Evolutionary conservation across 805 yeast species (phyloP).

Genomic region (Wickerhamomyces kurtzmanii): DNA sequence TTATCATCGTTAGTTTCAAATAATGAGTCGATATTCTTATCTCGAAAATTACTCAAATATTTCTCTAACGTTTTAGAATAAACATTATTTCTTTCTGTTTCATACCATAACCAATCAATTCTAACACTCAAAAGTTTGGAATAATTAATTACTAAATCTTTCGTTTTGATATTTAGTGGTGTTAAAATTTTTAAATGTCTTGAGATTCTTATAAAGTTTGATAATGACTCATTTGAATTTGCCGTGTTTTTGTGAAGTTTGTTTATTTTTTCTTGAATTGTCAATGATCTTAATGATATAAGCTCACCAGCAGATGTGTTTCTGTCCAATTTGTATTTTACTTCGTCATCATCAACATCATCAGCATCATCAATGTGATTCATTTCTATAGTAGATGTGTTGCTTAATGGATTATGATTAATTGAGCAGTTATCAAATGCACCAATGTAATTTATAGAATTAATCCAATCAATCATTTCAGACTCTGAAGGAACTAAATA

Average conservation of each 20-base stretch:
- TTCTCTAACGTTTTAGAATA: slow-evolving; percentile 26
- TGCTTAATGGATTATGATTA: slow-evolving; percentile 7
- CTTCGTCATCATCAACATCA: slow-evolving; percentile 15
- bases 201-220: slow-evolving; percentile 23
- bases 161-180: slow-evolving; percentile 45
- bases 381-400: neutral
- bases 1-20: too few relatives aligned
- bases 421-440: slow-evolving; percentile 30
- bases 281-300: slow-evolving; percentile 14
- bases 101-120: slow-evolving; percentile 49
- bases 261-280: slow-evolving; percentile 21
- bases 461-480: slow-evolving; percentile 53
- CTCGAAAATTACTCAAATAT: too few relatives aligned
- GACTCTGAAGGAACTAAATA: slow-evolving; percentile 31
- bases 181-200: slow-evolving; percentile 34
- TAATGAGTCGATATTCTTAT: too few relatives aligned
- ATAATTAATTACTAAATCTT: slow-evolving; percentile 34
- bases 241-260: slow-evolving; percentile 24
- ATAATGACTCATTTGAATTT: slow-evolving; percentile 24
- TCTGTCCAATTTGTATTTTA: slow-evolving; percentile 13
- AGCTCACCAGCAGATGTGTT: slow-evolving; percentile 19
- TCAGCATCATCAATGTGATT: slow-evolving; percentile 5
- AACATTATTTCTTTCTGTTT: slow-evolving; percentile 32
- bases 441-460: slow-evolving; percentile 40
- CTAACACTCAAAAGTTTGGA: slow-evolving; percentile 38